Base-by-base conservation (phyloP, 495 filamentous ascomycete genomes). In the Cercophora samala region DNA sequence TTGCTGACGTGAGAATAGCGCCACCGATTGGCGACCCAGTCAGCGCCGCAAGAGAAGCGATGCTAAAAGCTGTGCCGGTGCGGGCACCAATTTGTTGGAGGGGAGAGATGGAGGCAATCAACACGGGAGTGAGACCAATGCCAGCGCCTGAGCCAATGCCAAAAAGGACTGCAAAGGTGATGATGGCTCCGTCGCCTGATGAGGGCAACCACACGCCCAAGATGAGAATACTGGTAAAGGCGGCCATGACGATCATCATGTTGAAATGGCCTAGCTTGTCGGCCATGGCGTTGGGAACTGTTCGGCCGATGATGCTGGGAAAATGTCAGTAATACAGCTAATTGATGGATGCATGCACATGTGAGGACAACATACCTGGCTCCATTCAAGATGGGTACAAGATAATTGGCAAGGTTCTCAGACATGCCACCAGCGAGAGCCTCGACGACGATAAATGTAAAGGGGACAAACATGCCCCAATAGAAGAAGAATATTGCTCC, bases 181-280 rank as follows among this genome's bases (percentile, higher is more conserved):
- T 88, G 54, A 83, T 80, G 4, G 80, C 83, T 56, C 85, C 86
- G 24, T 77, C 74, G 9, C 77, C 79, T 0, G 83, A 53, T 4
- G 66, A 68, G 11, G 87, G 87, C 6, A 90, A 77, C 86, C 88
- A 90, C 5, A 91, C 78, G 6, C 84, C 86, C 4, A 91, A 17
- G 83, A 85, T 81, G 21, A 89, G 75, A 58, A 90, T 82, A 22
- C 78, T 82, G 4, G 84, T 81, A 66, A 85, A 72, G 65, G 76
- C 77, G 4, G 81, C 80, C 68, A 84, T 85, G 58, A 85, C 54
- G 23, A 88, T 81, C 60, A 71, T 73, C 46, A 84, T 75, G 75
- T 91, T 91, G 75, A 84, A 90, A 19, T 86, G 82, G 2, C 89
- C 89, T 29, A 86, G 62, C 67, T 83, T 85, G 72, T 91, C 89